Conservation (phyloP, 768 basidiomycete genomes). For the Rhizopogon vesiculosus region DNA sequence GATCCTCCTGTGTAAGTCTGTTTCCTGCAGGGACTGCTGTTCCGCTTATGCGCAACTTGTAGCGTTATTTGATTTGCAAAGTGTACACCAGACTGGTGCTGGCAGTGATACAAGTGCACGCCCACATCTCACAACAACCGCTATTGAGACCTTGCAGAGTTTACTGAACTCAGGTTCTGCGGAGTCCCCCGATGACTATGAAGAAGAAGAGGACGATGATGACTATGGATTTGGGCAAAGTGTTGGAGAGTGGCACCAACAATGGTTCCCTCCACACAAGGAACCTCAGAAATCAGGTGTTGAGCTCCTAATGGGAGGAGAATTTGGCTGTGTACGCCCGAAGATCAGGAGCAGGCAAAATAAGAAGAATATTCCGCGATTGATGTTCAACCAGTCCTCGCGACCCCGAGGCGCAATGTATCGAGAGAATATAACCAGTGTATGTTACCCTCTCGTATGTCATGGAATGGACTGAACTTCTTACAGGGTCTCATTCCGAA, state of each 20-base stretch:
- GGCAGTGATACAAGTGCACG: neutral
- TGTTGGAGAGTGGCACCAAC: slow-evolving; percentile 12
- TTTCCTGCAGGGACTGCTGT: neutral
- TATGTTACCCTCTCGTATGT: slow-evolving; percentile 27
- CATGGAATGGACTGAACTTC: neutral
- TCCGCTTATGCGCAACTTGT: slow-evolving; percentile 1
- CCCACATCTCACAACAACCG: slow-evolving; percentile 8
- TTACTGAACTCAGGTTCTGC: slow-evolving; percentile 11
- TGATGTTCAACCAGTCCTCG: slow-evolving; percentile 39
- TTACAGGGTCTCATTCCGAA: slow-evolving; percentile 72
- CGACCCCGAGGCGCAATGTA: slow-evolving; percentile 27
- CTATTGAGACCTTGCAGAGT: slow-evolving; percentile 21
- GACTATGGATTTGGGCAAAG: slow-evolving; percentile 26
- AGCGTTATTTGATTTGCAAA: slow-evolving; percentile 27
- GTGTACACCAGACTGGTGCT: slow-evolving; percentile 12
- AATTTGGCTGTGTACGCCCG: slow-evolving; percentile 66
- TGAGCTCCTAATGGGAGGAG: slow-evolving; percentile 66
- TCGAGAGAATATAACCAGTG: slow-evolving; percentile 53
- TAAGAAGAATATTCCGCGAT: slow-evolving; percentile 43
- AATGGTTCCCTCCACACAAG: slow-evolving; percentile 37
- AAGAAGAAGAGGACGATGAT: slow-evolving; percentile 37
- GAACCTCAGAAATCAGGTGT: slow-evolving; percentile 63
- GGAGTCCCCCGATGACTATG: slow-evolving; percentile 29
- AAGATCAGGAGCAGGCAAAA: slow-evolving; percentile 42
- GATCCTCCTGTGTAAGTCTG: slow-evolving; percentile 25